Evolutionary conservation across 495 filamentous ascomycete genomes (phyloP).

Genomic region (Penicillium mononematosum): DNA sequence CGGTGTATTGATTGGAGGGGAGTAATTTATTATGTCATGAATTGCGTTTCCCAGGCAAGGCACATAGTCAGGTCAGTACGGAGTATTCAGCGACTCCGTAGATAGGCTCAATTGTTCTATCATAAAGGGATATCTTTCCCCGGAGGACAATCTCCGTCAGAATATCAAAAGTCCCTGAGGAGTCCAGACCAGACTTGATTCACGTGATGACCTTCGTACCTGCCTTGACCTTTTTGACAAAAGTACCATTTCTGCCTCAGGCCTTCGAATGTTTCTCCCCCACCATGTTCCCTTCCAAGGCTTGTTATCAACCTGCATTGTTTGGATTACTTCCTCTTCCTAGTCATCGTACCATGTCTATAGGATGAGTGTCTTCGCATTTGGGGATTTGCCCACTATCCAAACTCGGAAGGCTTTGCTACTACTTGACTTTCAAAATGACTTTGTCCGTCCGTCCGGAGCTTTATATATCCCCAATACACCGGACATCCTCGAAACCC

Average conservation of each 20-base stretch:
- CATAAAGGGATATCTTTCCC: neutral
- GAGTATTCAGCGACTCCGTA: no score
- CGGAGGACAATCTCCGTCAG: neutral
- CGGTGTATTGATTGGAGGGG: constrained; percentile 19
- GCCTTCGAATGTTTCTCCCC: neutral
- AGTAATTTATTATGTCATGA: neutral
- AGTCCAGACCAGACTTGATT: neutral
- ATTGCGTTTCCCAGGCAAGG: constrained; percentile 6
- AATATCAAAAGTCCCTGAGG: neutral
- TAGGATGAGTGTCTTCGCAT: constrained; percentile 41
- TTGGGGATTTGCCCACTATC: constrained; percentile 48
- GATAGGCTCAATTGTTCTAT: neutral
- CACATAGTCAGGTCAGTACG: neutral
- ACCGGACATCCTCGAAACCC: constrained; percentile 63
- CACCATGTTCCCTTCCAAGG: neutral
- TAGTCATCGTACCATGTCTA: constrained; percentile 23
- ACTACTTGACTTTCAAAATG: constrained; percentile 87
- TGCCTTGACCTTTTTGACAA: neutral
- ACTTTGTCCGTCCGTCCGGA: constrained; percentile 73
- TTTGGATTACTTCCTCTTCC: neutral
- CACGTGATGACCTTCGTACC: neutral
- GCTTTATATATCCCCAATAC: constrained; percentile 64
- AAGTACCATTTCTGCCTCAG: constrained; percentile 1
- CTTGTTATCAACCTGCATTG: neutral
- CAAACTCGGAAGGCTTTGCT: constrained; percentile 80